Base-by-base conservation (phyloP, 805 yeast species). In the Candida chauliodis region DNA sequence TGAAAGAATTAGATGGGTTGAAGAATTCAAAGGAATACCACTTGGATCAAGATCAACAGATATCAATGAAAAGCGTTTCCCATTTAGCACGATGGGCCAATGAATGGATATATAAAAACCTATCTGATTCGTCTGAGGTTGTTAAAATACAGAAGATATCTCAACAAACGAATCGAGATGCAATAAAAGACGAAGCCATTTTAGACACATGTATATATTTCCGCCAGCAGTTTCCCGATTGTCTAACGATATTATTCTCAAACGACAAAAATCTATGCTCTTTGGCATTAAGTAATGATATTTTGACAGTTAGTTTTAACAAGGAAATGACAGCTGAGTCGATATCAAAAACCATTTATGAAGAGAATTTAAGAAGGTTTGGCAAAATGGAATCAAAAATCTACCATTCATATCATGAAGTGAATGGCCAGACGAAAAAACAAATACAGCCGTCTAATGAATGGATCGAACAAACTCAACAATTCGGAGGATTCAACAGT, bases 191-290 rank as follows among this genome's bases (percentile, higher is more conserved):
- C 58, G 95, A 89, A 51, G 73, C 95, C 0, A 89, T 90, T 44
- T 59, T 89, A 29, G 96, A 90, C 56, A 88, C 96, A 55, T 84
- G 95, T 49, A 51, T 83, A 18, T 88, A 73, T 52, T 79, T 81
- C 41, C 69, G 73, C 43, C 58, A 63, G 9, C 57, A 59, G 10
- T 46, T 55, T 36, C 49, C 56, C 2, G 48, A 58, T 4, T 49
- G 57, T 8, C 48, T 68, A 16, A 83, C 82, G 6, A 71, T 89
- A 2, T 56, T 86, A 18, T 51, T 89, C 42, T 82, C 96, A 0
- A 85, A 90, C 54, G 97, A 90, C 56, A 83, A 79, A 48, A 90
- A 89, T 53, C 66, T 90, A 7, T 87, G 96, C 56, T 57, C 76
- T 45, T 84, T 84, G 56, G 95, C 96, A 0, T 59, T 88, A 31